Conservation (phyloP, 139 green algal species). For the Chlorella sp. region DNA sequence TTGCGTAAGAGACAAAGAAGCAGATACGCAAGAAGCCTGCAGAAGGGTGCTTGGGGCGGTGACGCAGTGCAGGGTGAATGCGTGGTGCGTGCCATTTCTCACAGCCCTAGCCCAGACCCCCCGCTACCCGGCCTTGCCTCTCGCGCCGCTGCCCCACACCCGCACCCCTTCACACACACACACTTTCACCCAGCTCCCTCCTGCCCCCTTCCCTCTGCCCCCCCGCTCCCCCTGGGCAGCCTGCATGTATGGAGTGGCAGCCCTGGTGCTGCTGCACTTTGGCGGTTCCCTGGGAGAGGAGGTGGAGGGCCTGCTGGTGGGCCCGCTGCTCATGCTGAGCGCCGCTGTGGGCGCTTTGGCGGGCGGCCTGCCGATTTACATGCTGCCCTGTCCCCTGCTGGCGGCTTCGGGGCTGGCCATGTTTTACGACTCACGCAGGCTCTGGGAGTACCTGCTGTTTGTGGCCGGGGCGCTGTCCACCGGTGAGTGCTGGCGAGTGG, state of each 20-base stretch:
- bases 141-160: no score
- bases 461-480: conserved; percentile 58
- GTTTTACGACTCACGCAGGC: conserved; percentile 76
- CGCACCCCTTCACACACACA: no score
- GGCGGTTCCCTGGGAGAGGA: conserved; percentile 47
- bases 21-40: no score
- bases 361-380: conserved; percentile 74
- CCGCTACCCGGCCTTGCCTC: no score
- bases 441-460: conserved; percentile 88
- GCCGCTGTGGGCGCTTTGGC: conserved; percentile 67
- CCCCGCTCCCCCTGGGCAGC: neutral
- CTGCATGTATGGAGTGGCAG: conserved; percentile 71
- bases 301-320: conserved; percentile 37
- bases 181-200: neutral
- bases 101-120: no score
- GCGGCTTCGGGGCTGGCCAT: conserved; percentile 84
- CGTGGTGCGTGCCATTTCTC: no score
- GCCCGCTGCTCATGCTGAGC: conserved; percentile 53
- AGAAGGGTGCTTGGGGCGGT: no score
- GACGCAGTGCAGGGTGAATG: no score
- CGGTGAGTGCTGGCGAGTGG: neutral
- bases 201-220: neutral
- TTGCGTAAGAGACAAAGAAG: no score
- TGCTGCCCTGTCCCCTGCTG: conserved; percentile 86
- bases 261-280: conserved; percentile 66